A percentile compares a stretch with the other conserved stretches of the same genome.
These are phyloP conservation scores for Irpex sp. DNA, from an alignment of 1,284 basidiomycete genomes.

Conservation along the genomic window DNA sequence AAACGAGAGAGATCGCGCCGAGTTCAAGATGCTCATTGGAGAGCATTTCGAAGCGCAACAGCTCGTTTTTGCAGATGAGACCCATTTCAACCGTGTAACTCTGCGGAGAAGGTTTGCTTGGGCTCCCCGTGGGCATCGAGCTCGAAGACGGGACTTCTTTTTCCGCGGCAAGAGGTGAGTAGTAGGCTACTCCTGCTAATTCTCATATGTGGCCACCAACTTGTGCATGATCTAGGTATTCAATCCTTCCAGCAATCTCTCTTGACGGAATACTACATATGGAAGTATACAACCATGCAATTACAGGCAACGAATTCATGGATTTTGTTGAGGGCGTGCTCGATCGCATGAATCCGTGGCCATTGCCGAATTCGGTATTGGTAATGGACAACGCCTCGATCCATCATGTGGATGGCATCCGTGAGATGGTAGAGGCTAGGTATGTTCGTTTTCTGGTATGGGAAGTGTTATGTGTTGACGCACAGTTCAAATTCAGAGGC, in stretches of 20 bases:
- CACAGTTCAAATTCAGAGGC: constrained; percentile 18
- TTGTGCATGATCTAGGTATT: constrained; percentile 13
- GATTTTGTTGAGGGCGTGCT: constrained; percentile 29
- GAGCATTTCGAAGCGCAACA: neutral
- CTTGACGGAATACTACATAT: constrained; percentile 19
- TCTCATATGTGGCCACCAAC: neutral
- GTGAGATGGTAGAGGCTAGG: constrained; percentile 28
- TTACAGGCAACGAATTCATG: constrained; percentile 8
- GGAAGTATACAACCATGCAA: constrained; percentile 17
- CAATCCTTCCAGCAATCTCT: constrained; percentile 19
- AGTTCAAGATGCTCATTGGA: constrained; percentile 7
- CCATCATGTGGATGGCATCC: constrained; percentile 26
- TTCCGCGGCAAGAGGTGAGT: constrained; percentile 29
- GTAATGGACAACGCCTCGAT: constrained; percentile 34
- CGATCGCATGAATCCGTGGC: constrained; percentile 32
- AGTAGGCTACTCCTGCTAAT: neutral
- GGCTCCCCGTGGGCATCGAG: constrained; percentile 24
- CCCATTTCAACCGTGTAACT: constrained; percentile 25
- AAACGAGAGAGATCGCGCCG: constrained; percentile 9
- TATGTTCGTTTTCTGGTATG: constrained; percentile 13
- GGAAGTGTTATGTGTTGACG: neutral
- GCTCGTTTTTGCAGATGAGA: constrained; percentile 33
- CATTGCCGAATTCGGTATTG: constrained; percentile 29
- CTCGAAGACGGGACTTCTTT: constrained; percentile 27
- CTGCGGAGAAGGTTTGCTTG: constrained; percentile 24